These are phyloP conservation scores for Globisporangium splendens DNA, from an alignment of 352 stramenopile species.

Conservation along the genomic window DNA sequence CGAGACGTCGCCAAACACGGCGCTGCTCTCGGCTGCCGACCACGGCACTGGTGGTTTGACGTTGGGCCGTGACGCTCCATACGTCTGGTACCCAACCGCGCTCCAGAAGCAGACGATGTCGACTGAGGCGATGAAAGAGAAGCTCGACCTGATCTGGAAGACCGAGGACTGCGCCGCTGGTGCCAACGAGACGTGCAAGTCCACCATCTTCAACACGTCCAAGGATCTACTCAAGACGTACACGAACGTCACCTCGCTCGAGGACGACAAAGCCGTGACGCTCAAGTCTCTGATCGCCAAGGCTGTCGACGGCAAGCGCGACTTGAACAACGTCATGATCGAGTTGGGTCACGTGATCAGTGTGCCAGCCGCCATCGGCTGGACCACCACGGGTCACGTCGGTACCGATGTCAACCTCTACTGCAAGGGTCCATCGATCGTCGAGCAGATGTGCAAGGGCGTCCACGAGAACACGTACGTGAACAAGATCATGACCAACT, in stretches of 20 bases:
- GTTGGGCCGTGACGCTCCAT: constrained; percentile 38
- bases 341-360: constrained; percentile 55
- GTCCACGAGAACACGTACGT: constrained; percentile 67
- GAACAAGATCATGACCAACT: constrained; percentile 77
- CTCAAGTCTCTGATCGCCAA: constrained; percentile 36
- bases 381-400: constrained; percentile 62
- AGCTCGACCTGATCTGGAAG: constrained; percentile 32
- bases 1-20: constrained; percentile 42
- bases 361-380: constrained; percentile 38
- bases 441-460: constrained; percentile 63
- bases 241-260: constrained; percentile 47
- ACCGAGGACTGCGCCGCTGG: constrained; percentile 25
- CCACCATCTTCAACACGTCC: constrained; percentile 26
- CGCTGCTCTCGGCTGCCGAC: constrained; percentile 52
- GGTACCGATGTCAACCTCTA: constrained; percentile 73
- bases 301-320: constrained; percentile 38
- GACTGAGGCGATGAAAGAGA: constrained; percentile 48
- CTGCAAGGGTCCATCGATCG: constrained; percentile 55
- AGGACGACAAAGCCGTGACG: constrained; percentile 19
- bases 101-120: constrained; percentile 57
- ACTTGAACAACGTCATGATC: constrained; percentile 45
- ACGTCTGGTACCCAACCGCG: constrained; percentile 47
- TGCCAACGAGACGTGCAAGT: constrained; percentile 46
- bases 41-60: constrained; percentile 66
- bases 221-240: constrained; percentile 46